Evolutionary conservation across 345 rosid genomes (phyloP), one percentile per base, ranked within the genome.

Genomic region (Arabis hirsuta): DNA sequence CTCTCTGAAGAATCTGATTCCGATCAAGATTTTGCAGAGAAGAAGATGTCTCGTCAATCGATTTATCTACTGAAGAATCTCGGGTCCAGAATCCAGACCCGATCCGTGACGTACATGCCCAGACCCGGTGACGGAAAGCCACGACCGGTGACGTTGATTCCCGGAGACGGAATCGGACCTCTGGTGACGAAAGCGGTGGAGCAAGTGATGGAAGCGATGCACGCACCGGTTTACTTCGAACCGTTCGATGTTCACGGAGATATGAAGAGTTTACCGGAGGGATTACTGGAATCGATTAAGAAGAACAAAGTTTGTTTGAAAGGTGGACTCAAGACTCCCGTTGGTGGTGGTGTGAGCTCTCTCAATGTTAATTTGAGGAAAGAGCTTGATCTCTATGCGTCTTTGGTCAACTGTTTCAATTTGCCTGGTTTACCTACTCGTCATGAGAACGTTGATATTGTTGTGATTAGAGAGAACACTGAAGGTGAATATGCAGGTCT

Each of bases 101-200:
- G 98, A 83, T 84, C 91, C 62, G 90, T 94, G 29, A 94, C 98
- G 65, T 94, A 94, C 85, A 94, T 94, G 97, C 98, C 98, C 4
- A 87, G 98, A 7, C 98, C 98, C 14, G 98, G 98, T 0, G 98
- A 91, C 76, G 96, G 96, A 0, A 76, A 86, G 0, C 99, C 96
- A 3, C 86, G 96, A 24, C 66, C 88, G 1, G 96, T 95, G 34
- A 95, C 99, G 6, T 69, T 95, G 71, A 84, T 95, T 56, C 96
- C 97, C 5, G 99, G 99, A 0, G 99, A 95, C 55, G 99, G 99
- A 58, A 79, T 91, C 48, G 99, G 99, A 2, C 99, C 97, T 4
- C 73, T 91, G n/a, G 97, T 90, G 8, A 91, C 99, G 7, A 89
- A 86, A 43, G 91, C 96, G 7, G 97, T 95, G 12, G 90, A 88